Evolutionary conservation across 2,329 filamentous ascomycete species (phyloP).

Genomic region (Scedosporium minutisporum): DNA sequence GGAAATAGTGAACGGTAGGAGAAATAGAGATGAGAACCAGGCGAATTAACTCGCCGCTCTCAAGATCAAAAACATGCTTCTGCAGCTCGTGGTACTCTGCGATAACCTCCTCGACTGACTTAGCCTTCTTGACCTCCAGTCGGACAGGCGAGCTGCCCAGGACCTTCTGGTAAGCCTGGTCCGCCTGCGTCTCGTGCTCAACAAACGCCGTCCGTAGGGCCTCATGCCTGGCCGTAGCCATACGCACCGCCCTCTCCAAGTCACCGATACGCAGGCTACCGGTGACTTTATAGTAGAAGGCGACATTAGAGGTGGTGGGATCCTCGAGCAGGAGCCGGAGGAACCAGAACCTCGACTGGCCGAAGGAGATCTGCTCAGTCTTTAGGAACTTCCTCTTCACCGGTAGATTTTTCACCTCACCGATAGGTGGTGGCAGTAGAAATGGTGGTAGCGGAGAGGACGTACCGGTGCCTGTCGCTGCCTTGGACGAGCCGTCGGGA

Average conservation of each 20-base stretch:
- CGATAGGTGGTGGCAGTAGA: no score
- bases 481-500: no score
- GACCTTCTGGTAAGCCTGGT: slow-evolving; percentile 17
- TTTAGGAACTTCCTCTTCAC: slow-evolving; percentile 4
- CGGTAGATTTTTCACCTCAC: no score
- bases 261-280: slow-evolving; percentile 21
- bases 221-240: slow-evolving; percentile 21
- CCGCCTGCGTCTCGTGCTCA: slow-evolving; percentile 9
- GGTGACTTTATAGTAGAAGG: slow-evolving; percentile 18
- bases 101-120: slow-evolving; percentile 14
- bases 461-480: no score
- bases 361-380: slow-evolving; percentile 24
- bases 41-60: slow-evolving; percentile 19
- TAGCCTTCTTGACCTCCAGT: slow-evolving; percentile 16
- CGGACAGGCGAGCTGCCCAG: slow-evolving; percentile 14
- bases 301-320: slow-evolving; percentile 29
- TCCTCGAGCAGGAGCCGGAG: slow-evolving; percentile 22
- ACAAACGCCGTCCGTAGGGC: slow-evolving; percentile 22
- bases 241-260: slow-evolving; percentile 23
- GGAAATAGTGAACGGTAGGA: slow-evolving; percentile 23
- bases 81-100: slow-evolving; percentile 20
- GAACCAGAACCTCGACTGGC: slow-evolving; percentile 33
- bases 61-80: slow-evolving; percentile 23
- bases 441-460: no score
- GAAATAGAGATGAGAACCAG: slow-evolving; percentile 23